Evolutionary conservation across 1,284 basidiomycete genomes (phyloP).

Genomic region (Mycena sp.): DNA sequence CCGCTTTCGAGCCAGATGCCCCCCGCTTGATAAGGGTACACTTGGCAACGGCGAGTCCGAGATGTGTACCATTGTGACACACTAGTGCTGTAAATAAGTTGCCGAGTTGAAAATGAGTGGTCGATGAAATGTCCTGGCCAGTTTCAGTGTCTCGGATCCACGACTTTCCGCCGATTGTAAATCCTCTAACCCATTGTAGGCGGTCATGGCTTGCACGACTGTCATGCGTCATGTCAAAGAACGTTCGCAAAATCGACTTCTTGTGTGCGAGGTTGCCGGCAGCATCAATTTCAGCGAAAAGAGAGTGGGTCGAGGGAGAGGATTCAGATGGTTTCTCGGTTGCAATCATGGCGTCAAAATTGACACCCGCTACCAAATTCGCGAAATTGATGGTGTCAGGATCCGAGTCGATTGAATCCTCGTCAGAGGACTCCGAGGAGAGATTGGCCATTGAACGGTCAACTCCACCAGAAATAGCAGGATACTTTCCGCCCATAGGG

Average conservation of each 20-base stretch:
- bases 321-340: neutral
- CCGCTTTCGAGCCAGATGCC: neutral
- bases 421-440: neutral
- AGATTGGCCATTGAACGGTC: slow-evolving; percentile 8
- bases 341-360: slow-evolving; percentile 9
- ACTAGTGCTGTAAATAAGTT: slow-evolving; percentile 10
- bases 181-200: slow-evolving; percentile 8
- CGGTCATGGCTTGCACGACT: neutral
- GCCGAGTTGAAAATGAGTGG: slow-evolving; percentile 15
- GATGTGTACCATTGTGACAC: slow-evolving; percentile 7
- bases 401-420: neutral
- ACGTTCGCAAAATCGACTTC: neutral
- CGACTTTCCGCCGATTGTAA: slow-evolving; percentile 6
- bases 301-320: neutral
- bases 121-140: neutral
- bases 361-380: neutral
- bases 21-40: slow-evolving; percentile 12
- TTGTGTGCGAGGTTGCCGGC: slow-evolving; percentile 6
- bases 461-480: slow-evolving; percentile 12
- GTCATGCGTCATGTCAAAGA: slow-evolving; percentile 11
- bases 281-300: neutral
- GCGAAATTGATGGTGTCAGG: neutral
- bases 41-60: slow-evolving; percentile 13
- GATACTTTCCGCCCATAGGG: slow-evolving; percentile 1
- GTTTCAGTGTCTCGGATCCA: neutral